These are phyloP conservation scores for Amanita fuliginea DNA, from an alignment of 768 basidiomycete genomes.

Conservation along the genomic window DNA sequence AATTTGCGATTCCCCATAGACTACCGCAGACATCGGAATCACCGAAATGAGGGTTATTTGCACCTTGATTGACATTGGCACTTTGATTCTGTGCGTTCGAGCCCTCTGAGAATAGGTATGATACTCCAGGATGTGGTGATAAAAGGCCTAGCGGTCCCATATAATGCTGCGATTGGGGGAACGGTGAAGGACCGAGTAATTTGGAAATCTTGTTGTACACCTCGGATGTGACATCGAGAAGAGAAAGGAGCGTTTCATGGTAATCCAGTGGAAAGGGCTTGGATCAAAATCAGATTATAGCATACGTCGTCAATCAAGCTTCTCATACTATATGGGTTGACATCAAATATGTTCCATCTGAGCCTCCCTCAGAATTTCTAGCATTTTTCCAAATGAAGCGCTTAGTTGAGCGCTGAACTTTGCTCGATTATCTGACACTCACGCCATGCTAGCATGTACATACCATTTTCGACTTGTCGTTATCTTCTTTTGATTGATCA, in stretches of 20 bases:
- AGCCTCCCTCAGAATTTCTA: constrained; percentile 42
- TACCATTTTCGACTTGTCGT: constrained; percentile 67
- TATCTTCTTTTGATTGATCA: constrained; percentile 68
- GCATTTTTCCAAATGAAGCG: constrained; percentile 48
- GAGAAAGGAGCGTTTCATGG: constrained; percentile 77
- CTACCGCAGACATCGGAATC: constrained; percentile 34
- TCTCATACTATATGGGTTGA: constrained; percentile 59
- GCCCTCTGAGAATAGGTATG: constrained; percentile 58
- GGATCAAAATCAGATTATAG: constrained; percentile 5
- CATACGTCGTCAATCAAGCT: background rate
- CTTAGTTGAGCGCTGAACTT: constrained; percentile 22
- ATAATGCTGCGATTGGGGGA: constrained; percentile 56
- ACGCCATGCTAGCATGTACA: constrained; percentile 7
- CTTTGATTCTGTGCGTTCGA: constrained; percentile 11
- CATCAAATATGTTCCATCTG: constrained; percentile 61
- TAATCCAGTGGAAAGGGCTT: constrained; percentile 89
- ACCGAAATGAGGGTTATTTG: background rate
- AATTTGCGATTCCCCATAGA: constrained; percentile 65
- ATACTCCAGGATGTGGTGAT: constrained; percentile 73
- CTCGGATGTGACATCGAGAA: constrained; percentile 83
- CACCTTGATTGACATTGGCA: constrained; percentile 11
- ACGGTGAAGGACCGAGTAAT: constrained; percentile 74
- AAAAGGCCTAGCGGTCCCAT: constrained; percentile 71
- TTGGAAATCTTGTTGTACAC: constrained; percentile 81
- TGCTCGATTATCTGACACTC: constrained; percentile 5